A percentile compares a stretch with the other conserved stretches of the same genome.
Evolutionary conservation across 768 basidiomycete species (phyloP).

Genomic region (Tricholoma flavovirens): DNA sequence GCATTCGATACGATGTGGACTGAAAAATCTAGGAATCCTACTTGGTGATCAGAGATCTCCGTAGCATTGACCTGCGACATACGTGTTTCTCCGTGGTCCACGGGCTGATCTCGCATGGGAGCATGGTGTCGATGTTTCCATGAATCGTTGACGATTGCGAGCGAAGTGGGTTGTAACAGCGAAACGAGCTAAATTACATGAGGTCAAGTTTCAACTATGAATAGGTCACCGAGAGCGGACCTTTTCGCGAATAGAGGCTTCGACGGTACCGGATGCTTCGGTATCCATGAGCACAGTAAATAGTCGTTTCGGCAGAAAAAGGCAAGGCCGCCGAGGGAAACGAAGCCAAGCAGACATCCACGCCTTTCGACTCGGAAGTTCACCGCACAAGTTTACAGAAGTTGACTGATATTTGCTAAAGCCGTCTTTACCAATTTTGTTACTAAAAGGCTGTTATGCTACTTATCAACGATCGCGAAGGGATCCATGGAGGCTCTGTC

Average conservation of each 20-base stretch:
- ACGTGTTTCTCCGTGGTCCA: slow-evolving; percentile 78
- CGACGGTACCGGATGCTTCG: slow-evolving; percentile 42
- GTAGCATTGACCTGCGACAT: slow-evolving; percentile 19
- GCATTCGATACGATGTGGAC: slow-evolving; percentile 65
- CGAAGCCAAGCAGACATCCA: slow-evolving; percentile 16
- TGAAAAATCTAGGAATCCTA: slow-evolving; percentile 56
- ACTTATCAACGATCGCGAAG: not conserved
- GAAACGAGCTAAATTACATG: slow-evolving; percentile 46
- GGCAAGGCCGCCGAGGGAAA: slow-evolving; percentile 9
- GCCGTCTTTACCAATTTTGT: not conserved
- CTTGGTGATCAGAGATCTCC: slow-evolving; percentile 10
- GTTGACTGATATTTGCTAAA: not conserved
- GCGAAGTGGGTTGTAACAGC: slow-evolving; percentile 53
- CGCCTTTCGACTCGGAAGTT: slow-evolving; percentile 7
- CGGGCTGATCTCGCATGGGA: slow-evolving; percentile 68
- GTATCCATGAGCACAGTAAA: slow-evolving; percentile 17
- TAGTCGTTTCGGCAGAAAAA: slow-evolving; percentile 6
- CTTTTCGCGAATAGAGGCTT: slow-evolving; percentile 57
- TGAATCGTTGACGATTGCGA: slow-evolving; percentile 76
- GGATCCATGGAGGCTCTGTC: not conserved
- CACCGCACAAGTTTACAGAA: not conserved
- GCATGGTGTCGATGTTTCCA: slow-evolving; percentile 82
- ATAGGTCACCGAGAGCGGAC: too few relatives aligned
- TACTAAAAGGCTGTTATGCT: not conserved
- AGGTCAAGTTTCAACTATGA: not conserved